These are phyloP conservation scores for Phialemoniopsis sp. DNA, from an alignment of 2,329 filamentous ascomycete genomes.

Conservation along the genomic window DNA sequence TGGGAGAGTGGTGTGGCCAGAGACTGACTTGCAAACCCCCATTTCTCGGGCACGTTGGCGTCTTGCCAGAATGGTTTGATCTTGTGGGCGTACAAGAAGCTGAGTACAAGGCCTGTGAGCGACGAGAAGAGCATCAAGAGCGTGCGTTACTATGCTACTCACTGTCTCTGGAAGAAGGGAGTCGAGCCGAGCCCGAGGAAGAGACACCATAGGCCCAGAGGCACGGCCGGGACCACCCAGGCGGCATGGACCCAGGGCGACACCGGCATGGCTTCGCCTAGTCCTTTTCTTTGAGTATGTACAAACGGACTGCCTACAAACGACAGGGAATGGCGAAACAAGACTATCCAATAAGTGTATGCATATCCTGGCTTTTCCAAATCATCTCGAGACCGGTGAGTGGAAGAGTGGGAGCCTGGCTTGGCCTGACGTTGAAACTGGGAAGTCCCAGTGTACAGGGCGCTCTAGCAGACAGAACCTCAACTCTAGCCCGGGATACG, in stretches of 20 bases:
- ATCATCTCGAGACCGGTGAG: no score
- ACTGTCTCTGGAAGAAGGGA: constrained; percentile 78
- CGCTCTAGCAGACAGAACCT: no score
- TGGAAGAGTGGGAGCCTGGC: no score
- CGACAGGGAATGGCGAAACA: no score
- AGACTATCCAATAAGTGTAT: no score
- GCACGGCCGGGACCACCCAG: constrained; percentile 47
- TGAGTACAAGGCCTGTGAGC: constrained; percentile 28
- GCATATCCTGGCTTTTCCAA: no score
- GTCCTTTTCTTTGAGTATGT: no score
- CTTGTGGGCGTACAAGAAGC: constrained; percentile 80
- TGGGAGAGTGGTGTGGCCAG: neutral
- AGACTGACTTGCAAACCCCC: constrained; percentile 75
- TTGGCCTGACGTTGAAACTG: no score
- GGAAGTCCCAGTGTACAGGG: no score
- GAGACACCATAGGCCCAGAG: constrained; percentile 61
- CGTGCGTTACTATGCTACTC: constrained; percentile 31
- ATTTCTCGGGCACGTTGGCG: constrained; percentile 71
- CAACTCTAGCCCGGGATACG: no score
- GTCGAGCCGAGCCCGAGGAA: constrained; percentile 64
- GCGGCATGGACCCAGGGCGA: constrained; percentile 36
- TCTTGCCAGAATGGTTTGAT: constrained; percentile 69
- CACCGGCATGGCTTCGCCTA: constrained; percentile 6
- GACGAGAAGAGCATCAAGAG: no score
- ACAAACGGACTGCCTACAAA: no score